phyloP scores from a whole-genome alignment of 1,139 yeast species.

The Yamadazyma conglobata region DNA sequence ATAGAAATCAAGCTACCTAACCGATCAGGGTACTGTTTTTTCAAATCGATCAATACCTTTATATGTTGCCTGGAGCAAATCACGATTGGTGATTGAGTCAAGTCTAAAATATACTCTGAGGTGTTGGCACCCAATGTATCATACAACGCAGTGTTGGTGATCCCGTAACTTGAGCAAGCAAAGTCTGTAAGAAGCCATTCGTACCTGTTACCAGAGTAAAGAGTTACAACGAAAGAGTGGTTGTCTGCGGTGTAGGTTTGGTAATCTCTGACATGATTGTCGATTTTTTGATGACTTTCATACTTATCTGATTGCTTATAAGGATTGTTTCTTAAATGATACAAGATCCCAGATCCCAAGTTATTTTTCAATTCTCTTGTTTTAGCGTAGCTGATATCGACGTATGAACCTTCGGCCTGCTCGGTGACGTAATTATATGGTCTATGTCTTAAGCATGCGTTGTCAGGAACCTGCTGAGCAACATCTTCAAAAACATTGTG shows the following conservation, averaged over 20 bases:
- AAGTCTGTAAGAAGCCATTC: conserved; percentile 41
- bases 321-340: conserved; percentile 27
- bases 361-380: conserved; percentile 20
- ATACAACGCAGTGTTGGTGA: conserved; percentile 38
- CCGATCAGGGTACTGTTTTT: conserved; percentile 21
- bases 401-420: conserved; percentile 19
- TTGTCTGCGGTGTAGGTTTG: conserved; percentile 20
- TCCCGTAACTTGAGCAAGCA: conserved; percentile 33
- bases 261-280: conserved; percentile 22
- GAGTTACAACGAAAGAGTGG: conserved; percentile 31
- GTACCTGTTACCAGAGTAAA: conserved; percentile 32
- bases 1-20: conserved; percentile 28
- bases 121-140: conserved; percentile 39
- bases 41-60: conserved; percentile 23
- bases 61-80: conserved; percentile 32
- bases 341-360: conserved; percentile 33
- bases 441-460: conserved; percentile 30
- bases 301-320: conserved; percentile 20
- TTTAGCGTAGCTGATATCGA: conserved; percentile 20
- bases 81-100: conserved; percentile 35
- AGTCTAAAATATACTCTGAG: conserved; percentile 31
- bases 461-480: conserved; percentile 17
- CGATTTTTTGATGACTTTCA: conserved; percentile 27
- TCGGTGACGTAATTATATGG: conserved; percentile 28
- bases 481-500: conserved; percentile 24